Conservation (phyloP, 2,329 filamentous ascomycete genomes). For the Calonectria naviculata region DNA sequence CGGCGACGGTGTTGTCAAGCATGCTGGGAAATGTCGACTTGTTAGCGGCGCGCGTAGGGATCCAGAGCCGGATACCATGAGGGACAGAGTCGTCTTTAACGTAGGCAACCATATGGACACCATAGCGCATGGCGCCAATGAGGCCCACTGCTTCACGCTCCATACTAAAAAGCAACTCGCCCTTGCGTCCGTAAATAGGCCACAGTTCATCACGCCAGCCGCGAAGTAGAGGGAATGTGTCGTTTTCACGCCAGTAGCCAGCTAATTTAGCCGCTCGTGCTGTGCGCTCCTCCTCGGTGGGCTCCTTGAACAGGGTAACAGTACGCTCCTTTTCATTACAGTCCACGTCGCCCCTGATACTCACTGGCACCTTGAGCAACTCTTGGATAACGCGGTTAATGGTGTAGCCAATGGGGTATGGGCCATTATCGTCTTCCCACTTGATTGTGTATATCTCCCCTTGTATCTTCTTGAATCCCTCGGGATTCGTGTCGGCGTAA, state of each 20-base stretch:
- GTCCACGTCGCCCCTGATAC: slow-evolving; percentile 67
- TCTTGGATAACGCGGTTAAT: slow-evolving; percentile 61
- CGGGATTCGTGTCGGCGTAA: slow-evolving; percentile 72
- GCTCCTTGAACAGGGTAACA: slow-evolving; percentile 70
- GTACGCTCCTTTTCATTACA: slow-evolving; percentile 70
- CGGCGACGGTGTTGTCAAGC: slow-evolving; percentile 93
- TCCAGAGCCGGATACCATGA: slow-evolving; percentile 81
- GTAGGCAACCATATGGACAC: slow-evolving; percentile 85
- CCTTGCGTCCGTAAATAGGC: slow-evolving; percentile 76
- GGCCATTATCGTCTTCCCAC: slow-evolving; percentile 72
- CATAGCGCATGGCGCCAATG: slow-evolving; percentile 82
- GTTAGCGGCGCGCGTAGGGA: slow-evolving; percentile 77
- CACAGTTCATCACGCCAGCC: slow-evolving; percentile 88
- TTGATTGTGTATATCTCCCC: slow-evolving; percentile 75
- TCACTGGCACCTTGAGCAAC: slow-evolving; percentile 59
- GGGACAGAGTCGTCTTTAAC: slow-evolving; percentile 54
- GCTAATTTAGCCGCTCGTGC: slow-evolving; percentile 66
- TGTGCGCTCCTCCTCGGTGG: slow-evolving; percentile 72
- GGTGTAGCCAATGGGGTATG: slow-evolving; percentile 72
- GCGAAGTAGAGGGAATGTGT: slow-evolving; percentile 77
- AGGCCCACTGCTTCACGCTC: slow-evolving; percentile 81
- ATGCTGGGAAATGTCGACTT: slow-evolving; percentile 94
- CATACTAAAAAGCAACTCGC: slow-evolving; percentile 76
- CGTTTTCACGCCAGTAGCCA: slow-evolving; percentile 74
- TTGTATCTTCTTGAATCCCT: slow-evolving; percentile 64